These are phyloP conservation scores for Sechiopsis laciniata DNA, from an alignment of 306 rosid species.

Conservation along the genomic window DNA sequence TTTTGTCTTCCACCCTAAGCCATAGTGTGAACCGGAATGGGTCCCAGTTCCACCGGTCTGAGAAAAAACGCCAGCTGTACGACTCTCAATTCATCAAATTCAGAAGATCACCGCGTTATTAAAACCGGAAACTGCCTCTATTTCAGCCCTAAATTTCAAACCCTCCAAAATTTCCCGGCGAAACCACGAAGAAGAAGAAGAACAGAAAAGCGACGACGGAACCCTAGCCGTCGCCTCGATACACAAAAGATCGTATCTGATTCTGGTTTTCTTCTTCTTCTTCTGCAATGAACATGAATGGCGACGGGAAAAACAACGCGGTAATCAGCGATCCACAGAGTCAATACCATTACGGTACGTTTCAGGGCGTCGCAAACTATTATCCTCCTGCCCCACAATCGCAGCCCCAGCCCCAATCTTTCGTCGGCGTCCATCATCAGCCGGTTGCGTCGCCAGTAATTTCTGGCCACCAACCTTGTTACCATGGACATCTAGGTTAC, in stretches of 20 bases:
- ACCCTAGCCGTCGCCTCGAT: slow-evolving; percentile 5
- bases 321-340: slow-evolving; percentile 30
- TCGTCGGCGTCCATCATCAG: background rate
- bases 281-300: slow-evolving; percentile 32
- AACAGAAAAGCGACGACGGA: background rate
- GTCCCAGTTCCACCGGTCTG: background rate
- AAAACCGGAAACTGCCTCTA: background rate
- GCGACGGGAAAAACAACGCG: slow-evolving; percentile 40
- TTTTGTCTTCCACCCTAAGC: no score
- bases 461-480: slow-evolving; percentile 27
- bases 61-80: slow-evolving; percentile 13
- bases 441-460: slow-evolving; percentile 25
- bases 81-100: background rate
- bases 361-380: slow-evolving; percentile 78
- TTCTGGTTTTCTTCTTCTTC: background rate
- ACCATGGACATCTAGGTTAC: slow-evolving; percentile 35
- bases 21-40: background rate
- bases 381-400: slow-evolving; percentile 38
- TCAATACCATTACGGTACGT: slow-evolving; percentile 67
- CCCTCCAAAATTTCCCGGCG: background rate
- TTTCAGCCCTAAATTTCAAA: background rate
- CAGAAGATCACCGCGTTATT: background rate
- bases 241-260: background rate
- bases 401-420: slow-evolving; percentile 28
- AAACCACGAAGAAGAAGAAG: background rate